Evolutionary conservation across 2,329 filamentous ascomycete genomes (phyloP), one percentile per base, ranked within the genome.

Genomic region (Cytospora paraplurivora): DNA sequence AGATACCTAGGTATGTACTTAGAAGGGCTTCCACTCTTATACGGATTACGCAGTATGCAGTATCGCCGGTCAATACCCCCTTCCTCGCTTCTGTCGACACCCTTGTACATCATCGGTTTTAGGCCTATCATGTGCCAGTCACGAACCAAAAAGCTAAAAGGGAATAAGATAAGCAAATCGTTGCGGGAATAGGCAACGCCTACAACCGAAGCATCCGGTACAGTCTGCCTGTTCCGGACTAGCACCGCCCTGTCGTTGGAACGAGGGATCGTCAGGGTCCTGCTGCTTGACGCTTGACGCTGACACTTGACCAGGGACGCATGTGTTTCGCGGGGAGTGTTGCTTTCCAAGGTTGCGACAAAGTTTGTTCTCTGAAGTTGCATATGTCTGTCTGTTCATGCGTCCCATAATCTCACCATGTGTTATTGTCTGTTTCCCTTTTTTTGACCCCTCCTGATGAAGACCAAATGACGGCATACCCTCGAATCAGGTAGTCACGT

Each of bases 201-300:
- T 49, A 49, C 57, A 37, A 57, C 50, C 58, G 54, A 60, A 61
- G 35, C 38, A 41, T 52, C 37, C 56, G 51, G 58, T 58, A 54
- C 60, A 62, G 33, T 53, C 32, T 33, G 53, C 37, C 53, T 17
- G 27, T 21, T 44, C 4, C 21, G 44, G 38, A 47, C 44, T 47
- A 47, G 44, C 44, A 47, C 8, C n/a, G 44, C 44, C 44, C 44
- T 47, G 44, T 47, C 44, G 44, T 47, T 21, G 44, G 44, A 47
- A 47, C 44, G 27, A 27, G 38, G 38, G 62, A 64, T 64, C 62
- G 50, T 64, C 62, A 64, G 62, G 62, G 62, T 64, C 62, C 59
- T 61, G 27, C 54, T 62, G 62, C 56, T 60, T 41, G 38, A 54
- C 51, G 44, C 35, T 11, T 54, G 44, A 33, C 33, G 56, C 37